These are phyloP conservation scores for Lasiosphaeriaceae sp. DNA, from an alignment of 495 filamentous ascomycete genomes.

Conservation along the genomic window DNA sequence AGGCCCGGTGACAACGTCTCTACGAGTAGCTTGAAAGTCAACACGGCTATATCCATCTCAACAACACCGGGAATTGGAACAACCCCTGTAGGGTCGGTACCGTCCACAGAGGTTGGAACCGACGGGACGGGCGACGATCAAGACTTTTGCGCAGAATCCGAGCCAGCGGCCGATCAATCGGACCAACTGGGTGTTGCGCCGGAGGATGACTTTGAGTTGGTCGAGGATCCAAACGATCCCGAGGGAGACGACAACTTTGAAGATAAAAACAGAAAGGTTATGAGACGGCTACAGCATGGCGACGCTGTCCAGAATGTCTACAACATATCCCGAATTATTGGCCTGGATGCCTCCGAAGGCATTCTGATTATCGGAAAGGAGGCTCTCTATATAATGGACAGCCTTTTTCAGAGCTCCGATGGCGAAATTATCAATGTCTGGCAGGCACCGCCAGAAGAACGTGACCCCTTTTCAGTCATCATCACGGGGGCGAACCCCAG, in stretches of 20 bases:
- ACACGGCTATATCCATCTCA: constrained; percentile 30
- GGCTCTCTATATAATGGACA: constrained; percentile 88
- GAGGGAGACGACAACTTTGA: constrained; percentile 83
- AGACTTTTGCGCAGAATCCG: constrained; percentile 22
- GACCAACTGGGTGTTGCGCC: constrained; percentile 39
- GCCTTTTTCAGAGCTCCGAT: constrained; percentile 88
- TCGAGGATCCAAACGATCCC: constrained; percentile 75
- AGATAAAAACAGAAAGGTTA: constrained; percentile 95
- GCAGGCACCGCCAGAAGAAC: constrained; percentile 88
- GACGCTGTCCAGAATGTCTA: constrained; percentile 92
- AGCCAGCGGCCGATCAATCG: constrained; percentile 10
- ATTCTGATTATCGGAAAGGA: constrained; percentile 91
- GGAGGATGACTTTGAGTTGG: constrained; percentile 91
- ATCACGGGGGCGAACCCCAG: constrained; percentile 73
- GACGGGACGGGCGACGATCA: constrained; percentile 25
- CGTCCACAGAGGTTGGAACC: constrained; percentile 9
- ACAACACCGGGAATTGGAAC: constrained; percentile 10
- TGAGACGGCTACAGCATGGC: constrained; percentile 86
- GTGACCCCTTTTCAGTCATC: constrained; percentile 91
- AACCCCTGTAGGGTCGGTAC: constrained; percentile 12
- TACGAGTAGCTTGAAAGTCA: constrained; percentile 36
- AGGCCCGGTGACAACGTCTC: constrained; percentile 37
- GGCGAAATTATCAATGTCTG: constrained; percentile 95
- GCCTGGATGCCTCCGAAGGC: constrained; percentile 87
- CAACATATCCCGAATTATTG: constrained; percentile 91